Evolutionary conservation across 805 yeast genomes (phyloP).

Genomic region (Geotrichum ghanense): DNA sequence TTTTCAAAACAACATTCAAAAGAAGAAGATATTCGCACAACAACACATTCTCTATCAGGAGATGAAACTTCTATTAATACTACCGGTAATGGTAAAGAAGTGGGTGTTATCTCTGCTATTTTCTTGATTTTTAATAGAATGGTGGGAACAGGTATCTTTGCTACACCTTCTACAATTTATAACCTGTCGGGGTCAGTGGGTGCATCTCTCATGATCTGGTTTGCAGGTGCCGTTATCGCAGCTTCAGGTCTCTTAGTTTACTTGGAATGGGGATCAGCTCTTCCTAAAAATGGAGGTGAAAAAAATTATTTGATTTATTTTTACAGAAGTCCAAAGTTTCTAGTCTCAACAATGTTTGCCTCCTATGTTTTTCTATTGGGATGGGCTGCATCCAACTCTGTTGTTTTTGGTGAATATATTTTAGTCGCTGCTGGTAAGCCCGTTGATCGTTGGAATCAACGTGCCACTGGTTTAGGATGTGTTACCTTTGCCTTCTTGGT

Average conservation of each 20-base stretch:
- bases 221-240: slow-evolving; percentile 61
- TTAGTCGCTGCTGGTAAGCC: slow-evolving; percentile 62
- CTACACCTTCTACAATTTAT: slow-evolving; percentile 52
- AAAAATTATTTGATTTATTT: slow-evolving; percentile 69
- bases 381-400: slow-evolving; percentile 79
- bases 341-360: slow-evolving; percentile 56
- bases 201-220: slow-evolving; percentile 59
- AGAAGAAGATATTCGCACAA: neutral
- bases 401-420: slow-evolving; percentile 69
- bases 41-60: neutral
- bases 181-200: slow-evolving; percentile 58
- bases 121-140: slow-evolving; percentile 58
- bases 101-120: slow-evolving; percentile 48
- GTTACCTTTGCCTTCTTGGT: slow-evolving; percentile 58
- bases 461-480: slow-evolving; percentile 68
- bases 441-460: slow-evolving; percentile 61
- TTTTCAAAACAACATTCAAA: neutral
- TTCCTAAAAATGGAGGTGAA: slow-evolving; percentile 80
- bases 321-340: slow-evolving; percentile 54
- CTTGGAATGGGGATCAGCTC: slow-evolving; percentile 70
- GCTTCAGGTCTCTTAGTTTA: slow-evolving; percentile 54
- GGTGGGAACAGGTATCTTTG: slow-evolving; percentile 68
- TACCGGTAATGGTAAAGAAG: slow-evolving; percentile 13
- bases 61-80: neutral
- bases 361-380: slow-evolving; percentile 65